Evolutionary conservation across 2,329 filamentous ascomycete genomes (phyloP), one percentile per base, ranked within the genome.

Genomic region (Fusarium papillatum): DNA sequence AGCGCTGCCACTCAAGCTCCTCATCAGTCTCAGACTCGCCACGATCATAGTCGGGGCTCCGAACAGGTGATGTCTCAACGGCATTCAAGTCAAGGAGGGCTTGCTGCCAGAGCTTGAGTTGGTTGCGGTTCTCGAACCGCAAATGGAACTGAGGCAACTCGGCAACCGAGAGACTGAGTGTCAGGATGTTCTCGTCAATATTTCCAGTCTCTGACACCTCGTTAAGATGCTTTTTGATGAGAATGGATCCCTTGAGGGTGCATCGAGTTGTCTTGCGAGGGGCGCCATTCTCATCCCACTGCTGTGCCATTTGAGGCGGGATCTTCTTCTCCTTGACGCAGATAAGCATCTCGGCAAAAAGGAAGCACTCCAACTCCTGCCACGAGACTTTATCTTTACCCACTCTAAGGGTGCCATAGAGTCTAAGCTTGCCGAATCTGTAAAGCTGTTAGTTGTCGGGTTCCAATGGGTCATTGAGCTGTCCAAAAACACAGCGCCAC

Each of bases 291-390:
- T 91, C 91, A 63, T 92, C 93, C 90, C 94, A 96, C 76, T 94
- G 91, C 64, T 91, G 89, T 46, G 89, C 72, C 80, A 79, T 66
- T 29, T 84, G 82, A 4, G 46, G 87, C 77, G 87, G 83, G 11
- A 88, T 84, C 86, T 96, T 98, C 90, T 98, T 98, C 85, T 98
- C 97, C 85, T 98, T 99, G 72, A 99, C 95, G 82, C 97, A 99
- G 76, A 99, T 99, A 79, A 99, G 93, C 97, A 99, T 99, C 86
- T 99, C 97, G 7, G 94, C 95, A 82, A 99, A 99, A 36, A 99
- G 90, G 83, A 95, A 99, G 84, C 97, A 99, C 83, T 99, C 96
- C 67, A 99, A 86, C 83, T 98, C 97, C 86, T 99, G 97, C 97
- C 97, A 99, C 9, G 96, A 96, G 76, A 96, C 90, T 77, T 95